Evolutionary conservation across 2,329 filamentous ascomycete species (phyloP).

Genomic region (Neonectria sp.): DNA sequence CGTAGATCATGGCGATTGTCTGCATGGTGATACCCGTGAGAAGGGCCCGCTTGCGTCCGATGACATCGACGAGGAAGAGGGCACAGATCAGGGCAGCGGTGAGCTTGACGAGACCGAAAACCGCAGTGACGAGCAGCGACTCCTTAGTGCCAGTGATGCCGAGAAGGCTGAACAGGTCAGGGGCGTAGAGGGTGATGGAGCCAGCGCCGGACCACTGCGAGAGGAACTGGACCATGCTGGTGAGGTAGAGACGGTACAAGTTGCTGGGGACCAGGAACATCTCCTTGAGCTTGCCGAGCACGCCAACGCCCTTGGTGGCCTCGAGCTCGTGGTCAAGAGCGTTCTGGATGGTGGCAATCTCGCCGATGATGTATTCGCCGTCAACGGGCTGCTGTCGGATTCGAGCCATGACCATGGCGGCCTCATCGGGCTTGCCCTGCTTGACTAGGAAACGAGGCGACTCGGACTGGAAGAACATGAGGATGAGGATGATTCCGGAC

Average conservation of each 20-base stretch:
- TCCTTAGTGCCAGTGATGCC: constrained; percentile 79
- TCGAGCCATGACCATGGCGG: constrained; percentile 67
- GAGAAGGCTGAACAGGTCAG: constrained; percentile 80
- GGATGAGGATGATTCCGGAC: constrained; percentile 77
- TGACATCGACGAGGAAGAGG: constrained; percentile 84
- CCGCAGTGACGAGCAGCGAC: constrained; percentile 79
- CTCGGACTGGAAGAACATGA: constrained; percentile 79
- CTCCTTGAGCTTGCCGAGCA: constrained; percentile 77
- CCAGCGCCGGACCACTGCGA: constrained; percentile 82
- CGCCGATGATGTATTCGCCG: constrained; percentile 72
- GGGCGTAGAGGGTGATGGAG: constrained; percentile 83
- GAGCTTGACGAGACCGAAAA: constrained; percentile 85
- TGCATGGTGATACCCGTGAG: constrained; percentile 74
- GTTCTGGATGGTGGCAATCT: constrained; percentile 75
- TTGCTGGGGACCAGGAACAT: constrained; percentile 78
- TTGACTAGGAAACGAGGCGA: constrained; percentile 82
- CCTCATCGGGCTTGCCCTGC: constrained; percentile 71
- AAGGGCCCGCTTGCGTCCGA: constrained; percentile 80
- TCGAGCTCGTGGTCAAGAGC: constrained; percentile 82
- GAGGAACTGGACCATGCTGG: constrained; percentile 78
- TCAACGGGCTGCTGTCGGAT: constrained; percentile 73
- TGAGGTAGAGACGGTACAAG: constrained; percentile 80
- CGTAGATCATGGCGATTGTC: constrained; percentile 73
- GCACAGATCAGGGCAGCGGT: constrained; percentile 77
- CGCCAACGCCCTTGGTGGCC: constrained; percentile 76